A percentile compares a stretch with the other conserved stretches of the same genome.
phyloP scores from a whole-genome alignment of 202 grass and related monocot genomes.

The Setaria viridis region DNA sequence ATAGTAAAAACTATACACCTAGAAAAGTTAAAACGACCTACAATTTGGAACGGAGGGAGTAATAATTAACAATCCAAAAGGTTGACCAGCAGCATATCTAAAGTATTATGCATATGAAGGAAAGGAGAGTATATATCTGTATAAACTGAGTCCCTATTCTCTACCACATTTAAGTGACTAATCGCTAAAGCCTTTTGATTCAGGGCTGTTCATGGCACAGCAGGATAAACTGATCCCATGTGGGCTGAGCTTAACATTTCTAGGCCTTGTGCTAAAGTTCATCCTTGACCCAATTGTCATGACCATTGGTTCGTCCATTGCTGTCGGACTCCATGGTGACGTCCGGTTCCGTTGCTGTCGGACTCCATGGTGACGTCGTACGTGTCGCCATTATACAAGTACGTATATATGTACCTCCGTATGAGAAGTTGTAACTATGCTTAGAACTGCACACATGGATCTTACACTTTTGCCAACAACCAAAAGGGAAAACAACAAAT shows the following conservation, averaged over 20 bases:
- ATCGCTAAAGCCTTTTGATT: background rate
- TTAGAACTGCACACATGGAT: too few relatives aligned
- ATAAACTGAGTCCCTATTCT: background rate
- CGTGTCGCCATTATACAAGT: slow-evolving; percentile 90
- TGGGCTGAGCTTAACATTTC: slow-evolving; percentile 56
- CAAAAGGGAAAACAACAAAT: too few relatives aligned
- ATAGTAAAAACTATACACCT: too few relatives aligned
- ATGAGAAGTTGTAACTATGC: too few relatives aligned
- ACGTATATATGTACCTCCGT: background rate
- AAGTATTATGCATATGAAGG: too few relatives aligned
- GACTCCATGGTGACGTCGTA: slow-evolving; percentile 79
- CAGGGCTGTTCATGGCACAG: slow-evolving; percentile 93
- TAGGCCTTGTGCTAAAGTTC: slow-evolving; percentile 77
- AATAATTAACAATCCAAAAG: too few relatives aligned
- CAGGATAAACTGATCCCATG: slow-evolving; percentile 86
- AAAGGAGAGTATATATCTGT: too few relatives aligned
- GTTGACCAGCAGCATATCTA: too few relatives aligned
- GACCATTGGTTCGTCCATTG: slow-evolving; percentile 76
- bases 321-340: slow-evolving; percentile 76
- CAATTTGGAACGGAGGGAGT: too few relatives aligned
- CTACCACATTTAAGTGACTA: background rate
- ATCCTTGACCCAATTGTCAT: slow-evolving; percentile 66
- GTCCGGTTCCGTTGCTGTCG: slow-evolving; percentile 68
- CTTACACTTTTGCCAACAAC: too few relatives aligned
- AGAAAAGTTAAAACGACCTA: too few relatives aligned